phyloP scores from a whole-genome alignment of 202 grass and related monocot species.

The Hordeum pubiflorum region DNA sequence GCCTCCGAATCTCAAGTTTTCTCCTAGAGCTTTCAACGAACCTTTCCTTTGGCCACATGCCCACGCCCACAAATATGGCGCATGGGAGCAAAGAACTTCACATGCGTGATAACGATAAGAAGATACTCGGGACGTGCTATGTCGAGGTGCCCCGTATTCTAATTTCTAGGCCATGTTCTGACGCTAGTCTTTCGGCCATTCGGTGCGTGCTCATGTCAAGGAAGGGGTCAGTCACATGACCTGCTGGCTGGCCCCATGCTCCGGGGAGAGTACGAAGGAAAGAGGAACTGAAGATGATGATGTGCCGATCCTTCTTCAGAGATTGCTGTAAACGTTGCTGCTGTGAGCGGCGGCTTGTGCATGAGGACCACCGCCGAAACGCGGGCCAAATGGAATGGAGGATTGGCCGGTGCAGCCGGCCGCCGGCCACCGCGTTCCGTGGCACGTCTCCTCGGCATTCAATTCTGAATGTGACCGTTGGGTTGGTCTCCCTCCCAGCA shows the following conservation, averaged over 20 bases:
- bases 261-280: no score
- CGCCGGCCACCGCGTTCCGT: background rate
- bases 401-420: no score
- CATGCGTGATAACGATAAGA: background rate
- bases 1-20: background rate
- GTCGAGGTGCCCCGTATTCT: background rate
- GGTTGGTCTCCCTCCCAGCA: background rate
- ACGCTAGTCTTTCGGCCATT: background rate
- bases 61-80: background rate
- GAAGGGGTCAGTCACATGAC: background rate
- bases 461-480: background rate
- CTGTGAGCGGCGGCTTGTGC: background rate
- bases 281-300: no score
- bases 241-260: background rate
- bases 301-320: background rate
- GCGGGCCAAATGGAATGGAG: no score
- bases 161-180: conserved; percentile 32
- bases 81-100: background rate
- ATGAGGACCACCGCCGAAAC: background rate
- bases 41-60: background rate
- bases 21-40: background rate
- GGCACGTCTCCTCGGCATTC: background rate
- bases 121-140: background rate
- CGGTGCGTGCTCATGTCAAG: conserved; percentile 32
- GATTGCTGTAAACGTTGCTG: background rate